A percentile compares a stretch with the other conserved stretches of the same genome.
Evolutionary conservation across 306 rosid genomes (phyloP).

Genomic region (Vigna unguiculata): DNA sequence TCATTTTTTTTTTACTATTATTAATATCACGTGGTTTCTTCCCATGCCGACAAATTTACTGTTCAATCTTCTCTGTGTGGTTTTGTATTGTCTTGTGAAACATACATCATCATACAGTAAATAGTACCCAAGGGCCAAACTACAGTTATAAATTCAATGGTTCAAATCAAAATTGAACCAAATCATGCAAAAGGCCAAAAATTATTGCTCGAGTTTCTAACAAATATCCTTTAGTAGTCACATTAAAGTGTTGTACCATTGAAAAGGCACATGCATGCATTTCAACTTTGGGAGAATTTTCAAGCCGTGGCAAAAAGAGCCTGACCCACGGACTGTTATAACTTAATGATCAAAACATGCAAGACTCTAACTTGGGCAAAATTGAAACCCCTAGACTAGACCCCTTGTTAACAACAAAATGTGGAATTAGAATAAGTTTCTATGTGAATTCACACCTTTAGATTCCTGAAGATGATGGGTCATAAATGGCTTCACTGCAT

Average conservation of each 20-base stretch:
- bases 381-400: neutral
- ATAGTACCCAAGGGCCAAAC: neutral
- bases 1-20: no score
- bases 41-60: neutral
- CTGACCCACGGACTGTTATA: neutral
- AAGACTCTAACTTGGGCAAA: neutral
- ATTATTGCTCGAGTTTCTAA: neutral
- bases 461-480: no score
- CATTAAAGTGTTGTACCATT: neutral
- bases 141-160: neutral
- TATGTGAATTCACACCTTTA: no score
- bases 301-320: neutral
- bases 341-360: neutral
- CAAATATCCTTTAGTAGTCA: neutral
- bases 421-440: neutral
- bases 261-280: constrained; percentile 7
- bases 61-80: neutral
- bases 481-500: no score
- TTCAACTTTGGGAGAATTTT: neutral
- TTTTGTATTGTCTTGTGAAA: neutral
- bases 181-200: constrained; percentile 2
- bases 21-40: neutral
- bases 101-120: neutral
- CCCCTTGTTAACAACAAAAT: neutral
- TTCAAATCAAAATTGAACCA: neutral